A percentile compares a stretch with the other conserved stretches of the same genome.
Evolutionary conservation across 2,329 filamentous ascomycete species (phyloP).

Genomic region (Fusarium napiforme): DNA sequence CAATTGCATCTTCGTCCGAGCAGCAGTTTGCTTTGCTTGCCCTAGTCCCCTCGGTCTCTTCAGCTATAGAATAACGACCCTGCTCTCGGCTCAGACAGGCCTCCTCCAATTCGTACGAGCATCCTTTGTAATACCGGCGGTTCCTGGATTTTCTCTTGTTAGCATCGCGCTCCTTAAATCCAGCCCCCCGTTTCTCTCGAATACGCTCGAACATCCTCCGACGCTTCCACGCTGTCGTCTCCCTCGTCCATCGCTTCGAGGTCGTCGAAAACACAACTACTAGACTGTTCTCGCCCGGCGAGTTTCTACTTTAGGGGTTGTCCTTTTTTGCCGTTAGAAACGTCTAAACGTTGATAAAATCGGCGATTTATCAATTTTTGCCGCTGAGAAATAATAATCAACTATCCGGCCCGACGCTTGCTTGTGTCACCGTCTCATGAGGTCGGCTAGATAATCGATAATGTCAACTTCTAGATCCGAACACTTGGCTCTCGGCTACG

Average conservation of each 20-base stretch:
- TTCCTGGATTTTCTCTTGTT: constrained; percentile 46
- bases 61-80: constrained; percentile 32
- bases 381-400: constrained; percentile 43
- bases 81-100: constrained; percentile 35
- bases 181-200: constrained; percentile 37
- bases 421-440: constrained; percentile 53
- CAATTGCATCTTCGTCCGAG: constrained; percentile 40
- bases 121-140: constrained; percentile 51
- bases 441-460: constrained; percentile 79
- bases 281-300: constrained; percentile 21
- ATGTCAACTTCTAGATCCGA: constrained; percentile 91
- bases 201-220: constrained; percentile 34
- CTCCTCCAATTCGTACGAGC: constrained; percentile 43
- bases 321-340: constrained; percentile 33
- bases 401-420: constrained; percentile 43
- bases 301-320: constrained; percentile 19
- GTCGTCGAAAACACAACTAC: constrained; percentile 26
- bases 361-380: constrained; percentile 17
- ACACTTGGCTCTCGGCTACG: constrained; percentile 86
- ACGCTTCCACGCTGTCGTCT: constrained; percentile 36
- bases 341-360: constrained; percentile 32
- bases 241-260: constrained; percentile 19
- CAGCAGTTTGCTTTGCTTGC: constrained; percentile 39
- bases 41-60: constrained; percentile 28
- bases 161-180: constrained; percentile 44